Evolutionary conservation across 306 rosid genomes (phyloP).

Genomic region (Lotus japonicus): DNA sequence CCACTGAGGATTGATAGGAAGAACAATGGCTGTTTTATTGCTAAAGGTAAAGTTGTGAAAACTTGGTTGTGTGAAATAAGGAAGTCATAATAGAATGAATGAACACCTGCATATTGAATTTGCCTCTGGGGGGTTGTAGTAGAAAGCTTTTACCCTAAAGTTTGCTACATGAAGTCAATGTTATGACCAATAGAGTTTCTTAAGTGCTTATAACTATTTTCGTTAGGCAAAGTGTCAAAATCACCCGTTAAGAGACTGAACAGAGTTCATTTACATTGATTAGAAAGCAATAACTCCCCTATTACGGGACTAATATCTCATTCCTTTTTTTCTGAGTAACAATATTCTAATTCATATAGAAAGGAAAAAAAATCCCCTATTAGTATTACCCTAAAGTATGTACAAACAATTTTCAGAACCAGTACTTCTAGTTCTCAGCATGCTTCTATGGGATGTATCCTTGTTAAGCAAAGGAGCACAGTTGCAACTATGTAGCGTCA

Average conservation of each 20-base stretch:
- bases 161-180: background rate
- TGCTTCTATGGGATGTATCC: too few relatives aligned
- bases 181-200: background rate
- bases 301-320: too few relatives aligned
- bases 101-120: background rate
- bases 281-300: too few relatives aligned
- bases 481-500: too few relatives aligned
- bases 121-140: background rate
- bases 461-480: too few relatives aligned
- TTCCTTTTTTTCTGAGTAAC: too few relatives aligned
- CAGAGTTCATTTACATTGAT: background rate
- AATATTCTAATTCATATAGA: too few relatives aligned
- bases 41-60: constrained; percentile 62
- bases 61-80: constrained; percentile 46
- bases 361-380: too few relatives aligned
- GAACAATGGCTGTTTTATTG: constrained; percentile 67
- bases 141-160: background rate
- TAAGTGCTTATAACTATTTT: background rate
- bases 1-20: constrained; percentile 62
- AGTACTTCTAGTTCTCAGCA: too few relatives aligned
- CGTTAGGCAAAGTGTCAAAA: background rate
- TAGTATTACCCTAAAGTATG: too few relatives aligned
- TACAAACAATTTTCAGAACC: too few relatives aligned
- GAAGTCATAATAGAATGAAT: background rate
- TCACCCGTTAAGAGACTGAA: background rate